A percentile compares a stretch with the other conserved stretches of the same genome.
phyloP scores from a whole-genome alignment of 306 rosid genomes.

The Mimosa pudica region DNA sequence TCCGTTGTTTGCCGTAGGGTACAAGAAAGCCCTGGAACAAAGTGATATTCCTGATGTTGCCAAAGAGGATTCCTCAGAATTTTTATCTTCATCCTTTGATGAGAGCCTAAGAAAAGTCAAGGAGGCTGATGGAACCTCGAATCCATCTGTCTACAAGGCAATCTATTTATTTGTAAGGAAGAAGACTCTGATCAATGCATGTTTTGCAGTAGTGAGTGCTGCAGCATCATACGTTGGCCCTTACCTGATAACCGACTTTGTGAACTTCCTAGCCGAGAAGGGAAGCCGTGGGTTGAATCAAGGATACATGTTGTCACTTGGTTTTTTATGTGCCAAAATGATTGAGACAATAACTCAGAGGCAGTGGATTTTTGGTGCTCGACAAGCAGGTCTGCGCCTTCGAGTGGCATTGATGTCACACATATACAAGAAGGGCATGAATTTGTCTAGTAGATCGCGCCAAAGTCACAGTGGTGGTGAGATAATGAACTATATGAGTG shows the following conservation, averaged over 20 bases:
- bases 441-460: conserved; percentile 68
- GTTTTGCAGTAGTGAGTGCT: conserved; percentile 69
- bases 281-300: conserved; percentile 48
- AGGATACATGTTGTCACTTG: conserved; percentile 75
- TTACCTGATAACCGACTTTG: conserved; percentile 83
- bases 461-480: conserved; percentile 86
- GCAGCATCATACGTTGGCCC: conserved; percentile 93
- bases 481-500: conserved; percentile 94
- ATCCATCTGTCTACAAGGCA: conserved; percentile 72
- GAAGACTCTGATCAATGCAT: conserved; percentile 75
- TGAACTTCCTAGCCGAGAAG: conserved; percentile 64
- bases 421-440: conserved; percentile 75
- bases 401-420: conserved; percentile 81
- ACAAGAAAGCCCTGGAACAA: conserved; percentile 66
- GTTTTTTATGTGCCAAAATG: conserved; percentile 73
- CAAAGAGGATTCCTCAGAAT: conserved; percentile 70
- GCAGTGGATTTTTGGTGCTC: conserved; percentile 96
- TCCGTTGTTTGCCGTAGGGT: conserved; percentile 72
- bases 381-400: conserved; percentile 87
- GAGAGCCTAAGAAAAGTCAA: conserved; percentile 57
- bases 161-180: conserved; percentile 70
- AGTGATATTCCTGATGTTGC: conserved; percentile 73
- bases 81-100: conserved; percentile 53
- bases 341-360: conserved; percentile 83
- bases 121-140: conserved; percentile 57